A percentile compares a stretch with the other conserved stretches of the same genome.
Evolutionary conservation across 2,329 filamentous ascomycete genomes (phyloP).

Genomic region (Onygenales sp.): DNA sequence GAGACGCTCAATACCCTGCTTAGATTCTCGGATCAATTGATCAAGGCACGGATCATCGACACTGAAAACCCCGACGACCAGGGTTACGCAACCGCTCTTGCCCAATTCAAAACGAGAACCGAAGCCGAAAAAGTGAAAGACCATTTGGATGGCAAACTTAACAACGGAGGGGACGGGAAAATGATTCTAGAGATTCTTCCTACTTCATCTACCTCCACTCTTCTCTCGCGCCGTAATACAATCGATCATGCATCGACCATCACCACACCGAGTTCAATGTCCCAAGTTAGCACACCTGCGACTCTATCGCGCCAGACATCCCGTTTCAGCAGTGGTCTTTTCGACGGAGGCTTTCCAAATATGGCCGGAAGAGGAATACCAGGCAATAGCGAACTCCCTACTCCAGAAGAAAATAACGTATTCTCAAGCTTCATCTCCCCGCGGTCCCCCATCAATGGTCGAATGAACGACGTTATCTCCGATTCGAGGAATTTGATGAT

Average conservation of each 20-base stretch:
- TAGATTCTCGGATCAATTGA: constrained; percentile 54
- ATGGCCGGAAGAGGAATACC: constrained; percentile 43
- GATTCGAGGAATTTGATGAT: constrained; percentile 54
- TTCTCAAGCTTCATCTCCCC: constrained; percentile 52
- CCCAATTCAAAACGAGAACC: constrained; percentile 46
- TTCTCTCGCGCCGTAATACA: constrained; percentile 39
- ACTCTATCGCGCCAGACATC: constrained; percentile 44
- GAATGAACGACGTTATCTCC: constrained; percentile 41
- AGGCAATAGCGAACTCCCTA: constrained; percentile 43
- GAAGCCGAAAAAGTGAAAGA: constrained; percentile 52
- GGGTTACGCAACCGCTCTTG: constrained; percentile 46
- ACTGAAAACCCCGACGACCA: constrained; percentile 45
- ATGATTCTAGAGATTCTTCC: constrained; percentile 46
- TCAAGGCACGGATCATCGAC: constrained; percentile 49
- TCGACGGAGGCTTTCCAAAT: constrained; percentile 52
- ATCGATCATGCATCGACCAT: constrained; percentile 39
- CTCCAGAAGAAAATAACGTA: constrained; percentile 39
- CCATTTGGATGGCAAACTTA: constrained; percentile 52
- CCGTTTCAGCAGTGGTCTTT: constrained; percentile 27
- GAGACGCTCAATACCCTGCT: constrained; percentile 54
- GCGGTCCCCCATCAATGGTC: constrained; percentile 49
- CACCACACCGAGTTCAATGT: constrained; percentile 7
- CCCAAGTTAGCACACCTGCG: constrained; percentile 13
- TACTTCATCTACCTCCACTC: constrained; percentile 12
- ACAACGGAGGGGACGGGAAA: constrained; percentile 50